Evolutionary conservation across 129 eudicot genomes (phyloP), one percentile per base, ranked within the genome.

Genomic region (Calendula officinalis): DNA sequence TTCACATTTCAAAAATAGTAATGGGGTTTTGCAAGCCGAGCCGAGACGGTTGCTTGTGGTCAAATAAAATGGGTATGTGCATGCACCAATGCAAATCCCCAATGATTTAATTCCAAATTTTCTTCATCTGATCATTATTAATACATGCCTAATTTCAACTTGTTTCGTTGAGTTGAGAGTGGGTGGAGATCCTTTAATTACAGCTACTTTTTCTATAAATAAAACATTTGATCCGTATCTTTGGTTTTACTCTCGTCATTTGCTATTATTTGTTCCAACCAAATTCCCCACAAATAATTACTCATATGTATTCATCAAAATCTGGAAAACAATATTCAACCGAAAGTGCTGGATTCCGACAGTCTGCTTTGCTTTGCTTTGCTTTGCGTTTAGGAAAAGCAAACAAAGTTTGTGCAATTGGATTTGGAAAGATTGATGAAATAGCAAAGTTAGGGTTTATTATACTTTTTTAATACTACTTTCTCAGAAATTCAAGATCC

Each of bases 301-400:
- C 7, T 37, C 50, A 39, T n/a, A 27, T 32, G 17, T 5, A 38
- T 62, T 43, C 4, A 15, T 11, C 9, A 15, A 65, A 64, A 5
- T 41, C 17, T 14, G 4, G 7, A 38, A 14, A 56, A 43, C 9
- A 34, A 35, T 62, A 37, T 56, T 57, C 30, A 30, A 61, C 78
- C 73, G 78, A 73, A 73, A 73, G 78, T 56, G 66, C 38, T 55
- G 78, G 50, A 62, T 62, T 71, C 77, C 77, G 77, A 72, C 72
- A 56, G 55, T 51, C 30, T 22, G 30, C 30, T 66, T 10, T 14
- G 12, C 13, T 65, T 73, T 65, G 78, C 68, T 74, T 74, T 66
- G 78, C 73, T 54, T 74, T 48, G 15, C 36, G 62, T 43, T 34
- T 30, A 74, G 71, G 78, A 42, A 74, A 74, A 74, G 67, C 63